phyloP scores from a whole-genome alignment of 192 early-diverging fungal species.

The Podila verticillata region DNA sequence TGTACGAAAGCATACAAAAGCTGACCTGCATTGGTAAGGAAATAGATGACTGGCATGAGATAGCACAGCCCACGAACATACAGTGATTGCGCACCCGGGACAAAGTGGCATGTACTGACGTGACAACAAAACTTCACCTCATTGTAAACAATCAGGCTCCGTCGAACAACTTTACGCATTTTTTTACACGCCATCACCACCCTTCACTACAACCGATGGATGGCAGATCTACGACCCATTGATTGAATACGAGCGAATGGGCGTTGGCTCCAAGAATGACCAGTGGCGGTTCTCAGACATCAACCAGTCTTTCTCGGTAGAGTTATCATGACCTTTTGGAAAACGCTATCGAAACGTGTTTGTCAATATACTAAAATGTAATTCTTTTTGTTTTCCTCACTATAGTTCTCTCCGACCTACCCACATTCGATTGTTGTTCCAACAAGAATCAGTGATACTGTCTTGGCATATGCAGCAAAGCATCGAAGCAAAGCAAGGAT shows the following conservation, averaged over 20 bases:
- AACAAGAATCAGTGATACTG: slow-evolving; percentile 87
- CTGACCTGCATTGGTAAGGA: slow-evolving; percentile 80
- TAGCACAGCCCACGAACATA: not conserved
- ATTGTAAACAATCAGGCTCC: slow-evolving; percentile 55
- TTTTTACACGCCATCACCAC: slow-evolving; percentile 60
- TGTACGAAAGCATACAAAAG: slow-evolving; percentile 82
- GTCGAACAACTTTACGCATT: slow-evolving; percentile 86
- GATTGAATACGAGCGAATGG: slow-evolving; percentile 86
- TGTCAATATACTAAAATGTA: not conserved
- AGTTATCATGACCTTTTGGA: not conserved
- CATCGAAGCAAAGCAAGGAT: slow-evolving; percentile 92
- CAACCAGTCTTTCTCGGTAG: slow-evolving; percentile 81
- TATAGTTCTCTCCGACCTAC: slow-evolving; percentile 91
- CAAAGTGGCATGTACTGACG: too few species aligned
- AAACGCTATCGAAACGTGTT: not conserved
- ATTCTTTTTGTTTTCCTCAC: not conserved
- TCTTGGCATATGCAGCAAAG: slow-evolving; percentile 86
- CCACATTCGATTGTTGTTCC: slow-evolving; percentile 87
- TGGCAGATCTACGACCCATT: slow-evolving; percentile 83
- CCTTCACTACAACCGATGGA: slow-evolving; percentile 56
- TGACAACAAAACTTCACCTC: too few species aligned
- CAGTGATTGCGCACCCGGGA: not conserved
- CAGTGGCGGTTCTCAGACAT: slow-evolving; percentile 83
- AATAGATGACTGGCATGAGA: not conserved
- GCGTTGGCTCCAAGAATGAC: slow-evolving; percentile 69